Evolutionary conservation across 306 rosid species (phyloP).

Genomic region (Cicer yamashitae): DNA sequence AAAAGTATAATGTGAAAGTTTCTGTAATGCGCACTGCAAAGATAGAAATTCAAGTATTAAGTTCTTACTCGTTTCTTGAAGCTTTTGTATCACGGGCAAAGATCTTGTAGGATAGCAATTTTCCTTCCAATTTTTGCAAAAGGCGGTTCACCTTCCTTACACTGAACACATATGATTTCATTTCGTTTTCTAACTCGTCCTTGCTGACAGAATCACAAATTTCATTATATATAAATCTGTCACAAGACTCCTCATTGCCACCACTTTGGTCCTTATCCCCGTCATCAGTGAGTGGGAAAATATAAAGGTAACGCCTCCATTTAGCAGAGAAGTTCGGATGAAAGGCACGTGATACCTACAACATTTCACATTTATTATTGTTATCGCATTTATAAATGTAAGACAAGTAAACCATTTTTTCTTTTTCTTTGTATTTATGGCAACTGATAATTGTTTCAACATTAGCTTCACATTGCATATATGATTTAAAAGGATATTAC

Average conservation of each 20-base stretch:
- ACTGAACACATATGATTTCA: slow-evolving; percentile 63
- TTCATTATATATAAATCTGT: slow-evolving; percentile 42
- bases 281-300: slow-evolving; percentile 70
- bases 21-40: slow-evolving; percentile 15
- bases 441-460: slow-evolving; percentile 31
- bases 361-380: slow-evolving; percentile 33
- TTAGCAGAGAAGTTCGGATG: slow-evolving; percentile 97
- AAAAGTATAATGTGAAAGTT: slow-evolving; percentile 16
- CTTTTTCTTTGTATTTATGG: background rate
- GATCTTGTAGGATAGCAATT: slow-evolving; percentile 84
- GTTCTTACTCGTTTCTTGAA: slow-evolving; percentile 88
- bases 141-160: slow-evolving; percentile 73
- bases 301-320: slow-evolving; percentile 92
- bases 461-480: slow-evolving; percentile 34
- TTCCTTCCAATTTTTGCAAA: slow-evolving; percentile 79
- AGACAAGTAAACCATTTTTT: slow-evolving; percentile 26
- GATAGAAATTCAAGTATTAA: slow-evolving; percentile 34
- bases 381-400: slow-evolving; percentile 24
- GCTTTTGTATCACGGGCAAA: slow-evolving; percentile 98
- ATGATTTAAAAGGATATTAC: slow-evolving; percentile 52
- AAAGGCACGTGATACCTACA: slow-evolving; percentile 85
- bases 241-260: slow-evolving; percentile 47
- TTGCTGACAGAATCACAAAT: slow-evolving; percentile 35
- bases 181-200: slow-evolving; percentile 50
- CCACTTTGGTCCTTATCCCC: slow-evolving; percentile 50